These are phyloP conservation scores for Saccharomyces hybrid DNA, from an alignment of 1,139 yeast genomes.

Conservation along the genomic window DNA sequence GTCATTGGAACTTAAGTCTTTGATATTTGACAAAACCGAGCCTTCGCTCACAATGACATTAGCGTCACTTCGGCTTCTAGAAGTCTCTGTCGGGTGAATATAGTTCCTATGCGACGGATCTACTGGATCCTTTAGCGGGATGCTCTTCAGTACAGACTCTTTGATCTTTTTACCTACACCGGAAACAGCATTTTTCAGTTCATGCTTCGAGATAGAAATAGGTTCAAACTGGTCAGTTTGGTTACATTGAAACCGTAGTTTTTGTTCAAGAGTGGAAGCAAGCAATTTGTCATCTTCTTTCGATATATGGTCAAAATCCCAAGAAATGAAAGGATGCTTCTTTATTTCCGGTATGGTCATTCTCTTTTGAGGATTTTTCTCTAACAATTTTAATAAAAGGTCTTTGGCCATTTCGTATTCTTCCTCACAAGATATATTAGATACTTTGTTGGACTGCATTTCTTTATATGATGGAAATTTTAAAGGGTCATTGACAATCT, in stretches of 20 bases:
- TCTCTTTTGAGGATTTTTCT: constrained; percentile 64
- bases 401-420: constrained; percentile 63
- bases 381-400: constrained; percentile 53
- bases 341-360: constrained; percentile 69
- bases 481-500: constrained; percentile 59
- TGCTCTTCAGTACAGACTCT: constrained; percentile 52
- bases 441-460: constrained; percentile 29
- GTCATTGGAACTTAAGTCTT: constrained; percentile 2
- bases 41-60: constrained; percentile 17
- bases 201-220: constrained; percentile 59
- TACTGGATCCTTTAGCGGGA: constrained; percentile 17
- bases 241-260: constrained; percentile 22
- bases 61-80: constrained; percentile 4
- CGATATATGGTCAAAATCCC: constrained; percentile 29
- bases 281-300: constrained; percentile 11
- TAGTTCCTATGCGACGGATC: neutral
- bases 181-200: constrained; percentile 67
- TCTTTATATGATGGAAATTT: constrained; percentile 51
- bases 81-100: neutral
- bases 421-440: constrained; percentile 33
- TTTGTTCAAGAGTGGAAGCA: constrained; percentile 15
- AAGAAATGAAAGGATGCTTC: constrained; percentile 56
- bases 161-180: constrained; percentile 68
- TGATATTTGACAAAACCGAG: constrained; percentile 11
- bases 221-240: constrained; percentile 31